Evolutionary conservation across 2,329 filamentous ascomycete genomes (phyloP).

Genomic region (Colletotrichum salicis): DNA sequence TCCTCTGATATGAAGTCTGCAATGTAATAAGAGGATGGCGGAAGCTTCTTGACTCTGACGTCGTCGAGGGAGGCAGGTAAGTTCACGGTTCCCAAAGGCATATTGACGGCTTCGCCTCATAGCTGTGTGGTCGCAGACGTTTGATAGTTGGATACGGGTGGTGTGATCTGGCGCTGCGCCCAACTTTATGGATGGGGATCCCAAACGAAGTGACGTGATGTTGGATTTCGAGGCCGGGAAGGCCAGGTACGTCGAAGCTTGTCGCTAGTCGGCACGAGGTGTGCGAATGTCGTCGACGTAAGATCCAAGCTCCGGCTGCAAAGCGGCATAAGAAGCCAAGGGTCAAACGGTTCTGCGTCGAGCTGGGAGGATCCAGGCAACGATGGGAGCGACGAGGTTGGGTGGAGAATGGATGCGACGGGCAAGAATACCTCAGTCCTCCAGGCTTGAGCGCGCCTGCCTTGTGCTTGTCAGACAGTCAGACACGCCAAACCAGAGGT

Average conservation of each 20-base stretch:
- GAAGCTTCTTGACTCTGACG: constrained; percentile 64
- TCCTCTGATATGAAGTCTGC: constrained; percentile 81
- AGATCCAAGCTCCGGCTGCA: constrained; percentile 18
- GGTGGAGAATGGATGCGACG: constrained; percentile 10
- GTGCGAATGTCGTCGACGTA: constrained; percentile 1
- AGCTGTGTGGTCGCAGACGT: not conserved
- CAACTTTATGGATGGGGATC: constrained; percentile 10
- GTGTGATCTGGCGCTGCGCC: not conserved
- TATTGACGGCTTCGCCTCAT: not conserved
- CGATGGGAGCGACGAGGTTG: not conserved
- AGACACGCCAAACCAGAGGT: no score
- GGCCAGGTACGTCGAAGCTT: constrained; percentile 14
- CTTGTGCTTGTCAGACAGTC: no score
- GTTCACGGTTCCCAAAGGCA: constrained; percentile 17
- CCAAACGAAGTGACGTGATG: constrained; percentile 1
- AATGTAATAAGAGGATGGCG: constrained; percentile 82
- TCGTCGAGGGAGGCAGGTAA: constrained; percentile 62
- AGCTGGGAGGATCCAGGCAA: constrained; percentile 20
- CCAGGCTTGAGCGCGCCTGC: not conserved
- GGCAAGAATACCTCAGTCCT: not conserved
- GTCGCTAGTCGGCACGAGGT: constrained; percentile 7
- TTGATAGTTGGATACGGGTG: not conserved
- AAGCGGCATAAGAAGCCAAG: not conserved
- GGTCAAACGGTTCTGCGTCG: constrained; percentile 23
- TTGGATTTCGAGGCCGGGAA: constrained; percentile 1